Evolutionary conservation across 352 stramenopile genomes (phyloP).

Genomic region (Blastocystis sp.): DNA sequence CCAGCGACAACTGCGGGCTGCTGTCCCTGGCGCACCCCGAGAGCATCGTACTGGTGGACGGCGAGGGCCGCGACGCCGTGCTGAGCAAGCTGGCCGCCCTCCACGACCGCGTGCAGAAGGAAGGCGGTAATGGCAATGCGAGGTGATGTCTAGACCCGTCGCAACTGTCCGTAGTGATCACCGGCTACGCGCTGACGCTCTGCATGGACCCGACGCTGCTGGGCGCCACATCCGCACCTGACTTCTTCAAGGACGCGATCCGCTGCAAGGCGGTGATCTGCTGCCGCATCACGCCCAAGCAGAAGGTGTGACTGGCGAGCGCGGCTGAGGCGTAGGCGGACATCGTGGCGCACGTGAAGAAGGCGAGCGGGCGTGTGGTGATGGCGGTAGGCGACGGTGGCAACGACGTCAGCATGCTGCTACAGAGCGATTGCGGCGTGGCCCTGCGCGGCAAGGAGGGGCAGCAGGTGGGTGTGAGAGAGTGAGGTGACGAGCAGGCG

Average conservation of each 20-base stretch:
- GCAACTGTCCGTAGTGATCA: too few species aligned
- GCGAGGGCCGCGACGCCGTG: too few species aligned
- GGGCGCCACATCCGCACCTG: neutral
- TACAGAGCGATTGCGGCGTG: slow-evolving; percentile 86
- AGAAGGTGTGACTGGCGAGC: slow-evolving; percentile 77
- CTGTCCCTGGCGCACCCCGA: slow-evolving; percentile 45
- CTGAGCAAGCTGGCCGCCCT: too few species aligned
- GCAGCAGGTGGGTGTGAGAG: slow-evolving; percentile 76
- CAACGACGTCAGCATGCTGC: slow-evolving; percentile 91
- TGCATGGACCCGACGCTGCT: too few species aligned
- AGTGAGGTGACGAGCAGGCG: slow-evolving; percentile 63
- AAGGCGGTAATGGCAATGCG: too few species aligned
- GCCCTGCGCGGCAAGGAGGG: slow-evolving; percentile 89
- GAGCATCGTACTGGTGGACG: too few species aligned
- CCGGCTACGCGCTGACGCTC: too few species aligned
- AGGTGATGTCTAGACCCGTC: too few species aligned
- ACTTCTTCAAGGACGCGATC: slow-evolving; percentile 14
- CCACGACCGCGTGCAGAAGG: too few species aligned
- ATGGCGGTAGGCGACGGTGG: slow-evolving; percentile 87
- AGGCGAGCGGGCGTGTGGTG: slow-evolving; percentile 77
- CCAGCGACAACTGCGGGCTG: slow-evolving; percentile 79
- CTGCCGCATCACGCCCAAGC: slow-evolving; percentile 85
- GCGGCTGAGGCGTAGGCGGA: slow-evolving; percentile 72
- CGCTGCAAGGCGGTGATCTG: slow-evolving; percentile 85
- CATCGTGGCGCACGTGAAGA: slow-evolving; percentile 85